phyloP scores from a whole-genome alignment of 164 flowering plant species.

The Platanus orientalis region DNA sequence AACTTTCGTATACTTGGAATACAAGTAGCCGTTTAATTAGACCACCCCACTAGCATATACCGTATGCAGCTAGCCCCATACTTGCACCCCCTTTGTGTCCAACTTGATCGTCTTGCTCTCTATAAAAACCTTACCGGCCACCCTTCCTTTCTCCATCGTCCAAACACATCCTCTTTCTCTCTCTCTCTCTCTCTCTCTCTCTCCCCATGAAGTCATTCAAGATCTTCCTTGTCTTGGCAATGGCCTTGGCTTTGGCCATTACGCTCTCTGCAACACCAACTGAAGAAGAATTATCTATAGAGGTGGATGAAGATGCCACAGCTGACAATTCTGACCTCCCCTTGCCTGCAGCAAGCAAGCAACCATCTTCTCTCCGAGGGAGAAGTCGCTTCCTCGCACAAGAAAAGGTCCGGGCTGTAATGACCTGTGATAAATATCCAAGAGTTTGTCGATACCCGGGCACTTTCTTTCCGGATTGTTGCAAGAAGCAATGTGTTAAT shows the following conservation, averaged over 20 bases:
- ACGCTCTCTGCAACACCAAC: neutral
- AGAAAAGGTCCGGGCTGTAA: neutral
- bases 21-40: neutral
- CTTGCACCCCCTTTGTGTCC: neutral
- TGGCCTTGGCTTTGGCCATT: slow-evolving; percentile 4
- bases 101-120: neutral
- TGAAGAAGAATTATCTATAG: neutral
- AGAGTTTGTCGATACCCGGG: slow-evolving; percentile 17
- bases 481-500: slow-evolving; percentile 28
- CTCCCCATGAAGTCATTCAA: neutral
- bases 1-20: no score
- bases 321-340: neutral
- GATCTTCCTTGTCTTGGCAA: slow-evolving; percentile 10
- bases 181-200: neutral
- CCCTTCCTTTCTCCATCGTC: neutral
- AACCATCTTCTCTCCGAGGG: slow-evolving; percentile 9
- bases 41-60: neutral
- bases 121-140: neutral
- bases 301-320: neutral
- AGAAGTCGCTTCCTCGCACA: slow-evolving; percentile 9
- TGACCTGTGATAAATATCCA: slow-evolving; percentile 17
- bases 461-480: slow-evolving; percentile 30
- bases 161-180: neutral
- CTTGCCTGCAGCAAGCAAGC: neutral
- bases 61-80: no score